Evolutionary conservation across 2,329 filamentous ascomycete genomes (phyloP), one percentile per base, ranked within the genome.

Genomic region (Phoma sp.): DNA sequence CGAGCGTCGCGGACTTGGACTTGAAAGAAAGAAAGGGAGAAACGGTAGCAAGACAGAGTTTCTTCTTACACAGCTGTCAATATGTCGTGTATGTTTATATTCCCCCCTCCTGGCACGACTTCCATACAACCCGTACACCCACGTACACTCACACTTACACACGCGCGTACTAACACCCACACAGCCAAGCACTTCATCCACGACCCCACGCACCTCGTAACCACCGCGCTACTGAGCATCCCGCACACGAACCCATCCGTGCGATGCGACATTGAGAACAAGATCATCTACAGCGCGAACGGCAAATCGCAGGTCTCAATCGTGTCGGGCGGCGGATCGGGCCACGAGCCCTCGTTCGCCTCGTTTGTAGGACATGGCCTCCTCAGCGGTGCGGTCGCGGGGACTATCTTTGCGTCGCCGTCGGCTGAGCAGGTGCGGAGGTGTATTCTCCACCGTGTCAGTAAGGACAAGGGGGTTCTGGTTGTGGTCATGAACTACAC

Each of bases 401-500:
- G 93, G 17, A 93, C 90, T 2, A 93, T 96, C 68, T 96, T 96
- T 71, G 91, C 91, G 6, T 90, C 87, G 17, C 91, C 91, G 0
- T 88, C 85, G 6, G 88, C 91, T 0, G 88, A 95, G 76, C 93
- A 97, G 78, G 87, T 97, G 50, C 85, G 91, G 51, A 82, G 85
- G 62, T 91, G 88, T 55, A 88, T 96, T 48, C 84, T 88, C 69
- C 84, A 86, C 37, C 83, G 90, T 19, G 89, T 96, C 3, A 86
- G 90, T 57, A 83, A 84, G 3, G 81, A 84, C 39, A 84, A 85
- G 58, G 94, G 93, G 22, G 89, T 96, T 1, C 75, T 97, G 36
- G 89, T 96, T n/a, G 88, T 93, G 6, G 90, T 96, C 27, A 96
- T 96, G 91, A 97, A 97, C 75, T 96, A 96, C 76, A 96, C 92